Base-by-base conservation (phyloP, 2,329 filamentous ascomycete species). In the Botrytis paeoniae region DNA sequence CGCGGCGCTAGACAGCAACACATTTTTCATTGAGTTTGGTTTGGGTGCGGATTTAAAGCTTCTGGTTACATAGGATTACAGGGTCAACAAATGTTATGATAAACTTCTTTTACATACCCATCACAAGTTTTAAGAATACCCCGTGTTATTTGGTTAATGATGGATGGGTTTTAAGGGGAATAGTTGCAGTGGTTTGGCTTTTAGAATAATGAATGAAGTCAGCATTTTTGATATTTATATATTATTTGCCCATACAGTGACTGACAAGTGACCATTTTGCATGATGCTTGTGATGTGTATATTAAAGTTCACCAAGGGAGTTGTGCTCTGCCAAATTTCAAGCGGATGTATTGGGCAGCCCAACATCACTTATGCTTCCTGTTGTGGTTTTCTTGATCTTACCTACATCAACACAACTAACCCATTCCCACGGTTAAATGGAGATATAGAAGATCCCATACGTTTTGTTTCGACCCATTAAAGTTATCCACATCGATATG, bases 11-110 rank as follows among this genome's bases (percentile, higher is more conserved):
- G 25, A 39, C 64, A 68, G 64, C 45, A n/a, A 66, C 9, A 68
- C 25, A 43, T 20, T 18, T 66, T n/a, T 68, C 10, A 20, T 39
- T 39, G 45, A 39, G 25, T 57, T 41, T 41, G 48, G 43, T 39
- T 66, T 57, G 37, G 48, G 48, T 68, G 64, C 25, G 48, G 35
- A 57, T 66, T 66, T 57, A 57, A 69, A 69, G 65, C 65, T 69
- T 57, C 65, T 68, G 48, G 45, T 57, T 41, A 57, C n/a, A 68
- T 37, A 54, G 64, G 45, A 32, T 68, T 68, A 68, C 57, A 54
- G 64, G 64, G 48, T 57, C 10, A n/a, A 57, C 45, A 68, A 68
- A 68, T 68, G 64, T 68, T 18, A 57, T 68, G 64, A 68, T 68
- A 68, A 54, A 68, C 48, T 68, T 68, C 35, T 54, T 68, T 25